Base-by-base conservation (phyloP, 305 asterid species). In the Coffea humblotiana region DNA sequence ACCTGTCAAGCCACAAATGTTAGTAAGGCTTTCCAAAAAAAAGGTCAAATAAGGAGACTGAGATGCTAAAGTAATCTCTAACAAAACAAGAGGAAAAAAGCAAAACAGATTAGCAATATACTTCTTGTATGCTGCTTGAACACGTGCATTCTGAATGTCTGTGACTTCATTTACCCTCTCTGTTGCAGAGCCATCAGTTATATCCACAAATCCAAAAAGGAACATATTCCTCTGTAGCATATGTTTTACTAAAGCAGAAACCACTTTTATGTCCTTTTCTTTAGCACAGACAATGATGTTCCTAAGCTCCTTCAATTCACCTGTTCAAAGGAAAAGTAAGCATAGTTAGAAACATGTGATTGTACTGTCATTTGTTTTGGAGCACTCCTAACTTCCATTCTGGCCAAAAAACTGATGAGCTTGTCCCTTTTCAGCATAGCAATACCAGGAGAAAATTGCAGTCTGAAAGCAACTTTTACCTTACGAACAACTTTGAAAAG, bases 171-270 rank as follows among this genome's bases (percentile, higher is more conserved):
- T 90, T 56, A 92, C 85, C 84, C 92, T 95, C 84, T 91, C 91
- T 16, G 90, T 85, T 27, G 85, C 88, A 72, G 92, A 90, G 82
- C 88, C 90, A 83, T 91, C 95, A 84, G 74, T 86, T 37, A 84
- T 88, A 77, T 91, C 96, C 79, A 92, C 90, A 71, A 75, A 87
- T 66, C 99, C 98, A 71, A 91, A 90, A 77, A 95, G 96, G 86
- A 95, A 92, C 88, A 89, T 80, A 82, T 89, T 91, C 66, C 79
- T 90, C 70, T 90, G 92, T 35, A 91, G 80, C 97, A 95, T 94
- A 76, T 82, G 81, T 80, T 90, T 94, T 83, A 92, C 84, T 80
- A 94, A 77, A 85, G 85, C 85, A 79, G 89, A 79, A 71, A 87
- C 96, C 69, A 90, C 89, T 76, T 84, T 82, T 81, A 88, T 84